phyloP scores from a whole-genome alignment of 1,284 basidiomycete genomes.

The Pyrrhoderma noxium region DNA sequence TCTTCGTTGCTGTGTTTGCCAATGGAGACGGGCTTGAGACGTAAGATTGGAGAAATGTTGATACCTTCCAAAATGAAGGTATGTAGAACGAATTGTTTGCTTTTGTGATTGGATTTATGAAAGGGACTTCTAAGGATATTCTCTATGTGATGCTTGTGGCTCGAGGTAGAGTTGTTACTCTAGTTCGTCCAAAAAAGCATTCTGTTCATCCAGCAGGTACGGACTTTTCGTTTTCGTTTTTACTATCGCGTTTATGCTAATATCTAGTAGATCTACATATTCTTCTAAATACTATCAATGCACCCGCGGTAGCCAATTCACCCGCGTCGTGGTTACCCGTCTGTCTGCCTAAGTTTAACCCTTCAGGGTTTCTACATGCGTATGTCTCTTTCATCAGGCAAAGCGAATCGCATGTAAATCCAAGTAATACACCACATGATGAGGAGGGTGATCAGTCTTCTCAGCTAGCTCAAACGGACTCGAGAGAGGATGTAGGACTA shows the following conservation, averaged over 20 bases:
- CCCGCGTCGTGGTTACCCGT: constrained; percentile 90
- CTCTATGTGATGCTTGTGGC: constrained; percentile 86
- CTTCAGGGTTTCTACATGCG: constrained; percentile 86
- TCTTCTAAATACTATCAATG: constrained; percentile 73
- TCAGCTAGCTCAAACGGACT: not conserved
- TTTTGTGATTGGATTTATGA: not conserved
- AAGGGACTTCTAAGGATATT: constrained; percentile 54
- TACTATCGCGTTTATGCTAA: not conserved
- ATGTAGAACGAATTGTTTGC: constrained; percentile 17
- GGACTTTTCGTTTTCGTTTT: not conserved
- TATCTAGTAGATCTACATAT: constrained; percentile 71
- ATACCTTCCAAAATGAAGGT: constrained; percentile 81
- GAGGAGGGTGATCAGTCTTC: not conserved
- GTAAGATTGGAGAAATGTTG: constrained; percentile 67
- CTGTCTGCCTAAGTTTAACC: constrained; percentile 92
- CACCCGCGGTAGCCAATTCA: constrained; percentile 60
- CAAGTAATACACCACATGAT: not conserved
- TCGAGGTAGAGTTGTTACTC: constrained; percentile 73
- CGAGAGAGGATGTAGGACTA: not conserved
- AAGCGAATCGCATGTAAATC: not conserved
- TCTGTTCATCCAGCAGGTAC: constrained; percentile 89
- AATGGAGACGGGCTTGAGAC: constrained; percentile 61
- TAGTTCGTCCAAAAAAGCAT: constrained; percentile 87
- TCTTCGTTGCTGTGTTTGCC: constrained; percentile 78
- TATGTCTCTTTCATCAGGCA: constrained; percentile 71